Evolutionary conservation across 495 filamentous ascomycete genomes (phyloP), one percentile per base, ranked within the genome.

Genomic region (Trypethelium eluteriae): DNA sequence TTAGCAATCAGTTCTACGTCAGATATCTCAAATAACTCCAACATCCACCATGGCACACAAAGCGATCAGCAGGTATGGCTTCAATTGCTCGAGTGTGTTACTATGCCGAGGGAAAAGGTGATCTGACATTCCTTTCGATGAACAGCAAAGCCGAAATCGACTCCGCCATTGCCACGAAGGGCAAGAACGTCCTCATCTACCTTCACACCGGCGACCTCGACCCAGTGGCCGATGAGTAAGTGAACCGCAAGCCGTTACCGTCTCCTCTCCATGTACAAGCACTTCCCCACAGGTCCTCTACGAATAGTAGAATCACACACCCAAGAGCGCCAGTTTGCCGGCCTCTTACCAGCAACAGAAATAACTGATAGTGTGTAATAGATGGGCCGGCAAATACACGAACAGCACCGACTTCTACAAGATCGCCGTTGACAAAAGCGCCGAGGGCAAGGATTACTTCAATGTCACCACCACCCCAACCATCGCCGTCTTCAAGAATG

Each of bases 101-200:
- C 25, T 25, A 25, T 25, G 25, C 25, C 25, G 25, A 25, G 25
- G 25, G 25, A 25, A 25, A 25, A 25, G 25, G 25, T 25, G 25
- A 25, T 25, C 25, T 25, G 25, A 25, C 25, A 25, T 25, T 25
- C 38, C 12, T 14, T 62, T 38, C 34, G 7, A 34, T 14, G 36
- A 39, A 38, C 62, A 70, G 68, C 67, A 72, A 71, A 63, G 68
- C 65, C 6, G 71, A 75, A 62, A 71, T 73, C 68, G 68, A 68
- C 25, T 41, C 63, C 16, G 71, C 73, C 61, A 39, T 73, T 63
- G 64, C 56, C 32, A 73, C 69, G 18, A 64, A 70, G 66, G 73
- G 68, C 67, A 69, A 70, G 34, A 72, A 70, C 49, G 71, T 73
- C 44, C 68, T 75, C 63, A 69, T 75, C 69, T 68, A 72, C 64